Evolutionary conservation across 2,329 filamentous ascomycete genomes (phyloP).

Genomic region (Amphichorda felina): DNA sequence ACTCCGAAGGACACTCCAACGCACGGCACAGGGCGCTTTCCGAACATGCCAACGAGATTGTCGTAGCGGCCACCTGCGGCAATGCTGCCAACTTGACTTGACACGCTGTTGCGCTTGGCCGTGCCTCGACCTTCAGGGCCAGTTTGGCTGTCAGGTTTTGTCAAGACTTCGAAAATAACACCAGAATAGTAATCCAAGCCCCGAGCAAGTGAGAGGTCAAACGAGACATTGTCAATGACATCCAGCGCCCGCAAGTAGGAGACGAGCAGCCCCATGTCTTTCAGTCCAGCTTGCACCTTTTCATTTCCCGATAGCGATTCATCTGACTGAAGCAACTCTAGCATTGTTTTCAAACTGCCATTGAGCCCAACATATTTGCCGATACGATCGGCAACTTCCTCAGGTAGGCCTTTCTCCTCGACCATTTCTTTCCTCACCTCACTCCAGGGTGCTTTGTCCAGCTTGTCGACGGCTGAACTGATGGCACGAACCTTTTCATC

Average conservation of each 20-base stretch:
- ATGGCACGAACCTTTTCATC: constrained; percentile 79
- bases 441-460: constrained; percentile 84
- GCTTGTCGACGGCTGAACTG: constrained; percentile 86
- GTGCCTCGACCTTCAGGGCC: too few species aligned
- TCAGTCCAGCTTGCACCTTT: constrained; percentile 66
- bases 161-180: constrained; percentile 76
- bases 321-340: constrained; percentile 57
- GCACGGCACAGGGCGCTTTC: constrained; percentile 65
- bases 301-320: constrained; percentile 57
- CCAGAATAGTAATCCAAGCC: constrained; percentile 88
- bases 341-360: constrained; percentile 55
- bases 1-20: constrained; percentile 75
- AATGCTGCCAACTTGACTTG: constrained; percentile 63
- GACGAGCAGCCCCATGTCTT: constrained; percentile 71
- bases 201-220: constrained; percentile 80
- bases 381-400: constrained; percentile 73
- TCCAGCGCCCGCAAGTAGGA: constrained; percentile 70
- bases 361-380: constrained; percentile 70
- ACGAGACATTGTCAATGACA: constrained; percentile 63
- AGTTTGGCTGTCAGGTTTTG: constrained; percentile 13
- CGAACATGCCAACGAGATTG: constrained; percentile 89
- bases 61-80: constrained; percentile 89
- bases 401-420: constrained; percentile 71
- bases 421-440: constrained; percentile 90
- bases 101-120: too few species aligned